A percentile compares a stretch with the other conserved stretches of the same genome.
Conservation (phyloP, 2,329 filamentous ascomycete species). For the Endoconidiophora polonica region DNA sequence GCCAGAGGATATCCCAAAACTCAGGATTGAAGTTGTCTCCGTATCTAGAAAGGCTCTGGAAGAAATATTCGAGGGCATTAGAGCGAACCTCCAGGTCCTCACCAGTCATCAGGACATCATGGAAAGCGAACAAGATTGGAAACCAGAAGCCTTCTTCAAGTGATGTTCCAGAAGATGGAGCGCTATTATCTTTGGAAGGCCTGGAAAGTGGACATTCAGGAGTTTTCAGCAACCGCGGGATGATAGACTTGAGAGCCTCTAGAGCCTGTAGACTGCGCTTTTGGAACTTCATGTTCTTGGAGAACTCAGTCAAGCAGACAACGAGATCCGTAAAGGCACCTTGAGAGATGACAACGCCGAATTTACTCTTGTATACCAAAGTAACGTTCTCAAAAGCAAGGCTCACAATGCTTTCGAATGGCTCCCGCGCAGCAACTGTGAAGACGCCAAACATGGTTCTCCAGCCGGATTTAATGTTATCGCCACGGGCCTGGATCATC, state of each 20-base stretch:
- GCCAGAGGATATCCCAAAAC: conserved; percentile 98
- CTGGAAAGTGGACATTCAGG: conserved; percentile 85
- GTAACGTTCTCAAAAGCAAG: conserved; percentile 94
- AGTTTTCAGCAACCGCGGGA: conserved; percentile 86
- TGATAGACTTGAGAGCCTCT: conserved; percentile 82
- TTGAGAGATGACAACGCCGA: conserved; percentile 90
- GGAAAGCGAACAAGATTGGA: conserved; percentile 92
- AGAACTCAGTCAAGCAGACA: conserved; percentile 93
- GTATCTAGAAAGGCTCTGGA: conserved; percentile 79
- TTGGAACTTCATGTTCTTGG: conserved; percentile 96
- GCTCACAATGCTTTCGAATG: conserved; percentile 83
- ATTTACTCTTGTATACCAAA: conserved; percentile 87
- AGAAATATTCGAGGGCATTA: conserved; percentile 85
- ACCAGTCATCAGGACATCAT: conserved; percentile 97
- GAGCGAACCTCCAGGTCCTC: conserved; percentile 93
- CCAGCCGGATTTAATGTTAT: conserved; percentile 97
- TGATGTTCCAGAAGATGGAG: conserved; percentile 52
- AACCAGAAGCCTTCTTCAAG: conserved; percentile 98
- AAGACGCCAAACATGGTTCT: conserved; percentile 99
- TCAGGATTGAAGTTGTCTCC: conserved; percentile 81
- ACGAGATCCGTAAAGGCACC: conserved; percentile 93
- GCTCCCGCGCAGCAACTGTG: conserved; percentile 83
- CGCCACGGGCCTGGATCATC: conserved; percentile 94
- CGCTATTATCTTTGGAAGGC: conserved; percentile 26
- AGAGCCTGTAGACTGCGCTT: conserved; percentile 96